Evolutionary conservation across 768 basidiomycete species (phyloP).

Genomic region (Lepiota brunneoincarnata): DNA sequence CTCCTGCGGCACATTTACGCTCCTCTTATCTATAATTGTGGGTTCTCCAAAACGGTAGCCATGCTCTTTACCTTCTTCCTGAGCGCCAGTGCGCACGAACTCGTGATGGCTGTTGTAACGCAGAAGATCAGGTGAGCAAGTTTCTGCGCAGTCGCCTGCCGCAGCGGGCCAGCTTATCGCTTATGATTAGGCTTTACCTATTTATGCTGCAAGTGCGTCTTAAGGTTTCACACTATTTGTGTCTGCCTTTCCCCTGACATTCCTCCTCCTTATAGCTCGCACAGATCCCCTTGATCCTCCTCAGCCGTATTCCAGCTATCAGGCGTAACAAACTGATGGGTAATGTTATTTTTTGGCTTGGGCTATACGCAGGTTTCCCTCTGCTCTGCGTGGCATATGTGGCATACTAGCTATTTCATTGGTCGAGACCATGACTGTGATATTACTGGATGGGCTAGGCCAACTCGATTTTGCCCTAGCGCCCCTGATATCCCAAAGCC

Average conservation of each 20-base stretch:
- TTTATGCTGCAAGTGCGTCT: slow-evolving; percentile 66
- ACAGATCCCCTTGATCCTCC: slow-evolving; percentile 87
- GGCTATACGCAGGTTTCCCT: slow-evolving; percentile 90
- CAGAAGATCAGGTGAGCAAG: slow-evolving; percentile 76
- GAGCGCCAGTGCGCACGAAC: slow-evolving; percentile 86
- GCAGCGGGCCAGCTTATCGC: neutral
- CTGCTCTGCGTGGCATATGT: slow-evolving; percentile 77
- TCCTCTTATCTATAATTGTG: slow-evolving; percentile 69
- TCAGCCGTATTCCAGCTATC: slow-evolving; percentile 75
- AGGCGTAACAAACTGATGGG: slow-evolving; percentile 80
- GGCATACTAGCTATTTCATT: slow-evolving; percentile 29
- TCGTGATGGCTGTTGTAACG: slow-evolving; percentile 95
- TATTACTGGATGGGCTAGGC: too few relatives aligned
- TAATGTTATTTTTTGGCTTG: slow-evolving; percentile 91
- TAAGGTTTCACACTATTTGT: neutral
- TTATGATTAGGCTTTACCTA: slow-evolving; percentile 66
- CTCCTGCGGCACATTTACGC: slow-evolving; percentile 95
- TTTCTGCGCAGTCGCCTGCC: neutral
- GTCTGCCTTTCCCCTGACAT: neutral
- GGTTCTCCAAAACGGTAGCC: slow-evolving; percentile 70
- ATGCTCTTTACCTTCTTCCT: slow-evolving; percentile 92
- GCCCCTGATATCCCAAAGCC: too few relatives aligned
- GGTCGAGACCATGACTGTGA: too few relatives aligned
- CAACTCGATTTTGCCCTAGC: too few relatives aligned
- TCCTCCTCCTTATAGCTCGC: slow-evolving; percentile 50